Evolutionary conservation across 805 yeast genomes (phyloP).

Genomic region (Yarrowia deformans): DNA sequence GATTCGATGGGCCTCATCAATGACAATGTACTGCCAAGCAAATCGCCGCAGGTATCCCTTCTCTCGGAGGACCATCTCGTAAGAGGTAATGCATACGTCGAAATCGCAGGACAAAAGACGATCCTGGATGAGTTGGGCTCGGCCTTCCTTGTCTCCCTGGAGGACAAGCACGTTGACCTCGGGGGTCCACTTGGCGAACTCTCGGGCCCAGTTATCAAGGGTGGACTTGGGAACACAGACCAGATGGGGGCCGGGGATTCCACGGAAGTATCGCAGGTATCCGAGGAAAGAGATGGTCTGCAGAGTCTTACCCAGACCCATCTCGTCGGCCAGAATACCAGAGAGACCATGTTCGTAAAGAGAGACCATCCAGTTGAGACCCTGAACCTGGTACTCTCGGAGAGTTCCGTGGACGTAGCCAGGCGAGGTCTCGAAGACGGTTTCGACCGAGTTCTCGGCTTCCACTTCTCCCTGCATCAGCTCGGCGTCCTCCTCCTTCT

Average conservation of each 20-base stretch:
- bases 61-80: conserved; percentile 91
- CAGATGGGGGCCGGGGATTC: conserved; percentile 87
- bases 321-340: conserved; percentile 96
- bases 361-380: conserved; percentile 91
- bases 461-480: conserved; percentile 78
- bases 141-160: conserved; percentile 85
- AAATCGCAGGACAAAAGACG: conserved; percentile 73
- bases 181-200: conserved; percentile 93
- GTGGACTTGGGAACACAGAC: conserved; percentile 96
- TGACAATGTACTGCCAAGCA: conserved; percentile 91
- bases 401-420: conserved; percentile 72
- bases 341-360: conserved; percentile 84
- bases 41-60: conserved; percentile 78
- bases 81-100: conserved; percentile 89
- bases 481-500: conserved; percentile 81
- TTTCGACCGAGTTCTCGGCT: conserved; percentile 59
- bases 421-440: conserved; percentile 84
- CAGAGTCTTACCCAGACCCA: conserved; percentile 96
- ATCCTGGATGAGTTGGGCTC: conserved; percentile 66
- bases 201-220: conserved; percentile 94
- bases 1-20: conserved; percentile 96
- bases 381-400: conserved; percentile 92
- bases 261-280: conserved; percentile 75
- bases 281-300: conserved; percentile 95
- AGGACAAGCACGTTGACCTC: conserved; percentile 83